Evolutionary conservation across 331 rosid species (phyloP).

Genomic region (Saraca asoca): DNA sequence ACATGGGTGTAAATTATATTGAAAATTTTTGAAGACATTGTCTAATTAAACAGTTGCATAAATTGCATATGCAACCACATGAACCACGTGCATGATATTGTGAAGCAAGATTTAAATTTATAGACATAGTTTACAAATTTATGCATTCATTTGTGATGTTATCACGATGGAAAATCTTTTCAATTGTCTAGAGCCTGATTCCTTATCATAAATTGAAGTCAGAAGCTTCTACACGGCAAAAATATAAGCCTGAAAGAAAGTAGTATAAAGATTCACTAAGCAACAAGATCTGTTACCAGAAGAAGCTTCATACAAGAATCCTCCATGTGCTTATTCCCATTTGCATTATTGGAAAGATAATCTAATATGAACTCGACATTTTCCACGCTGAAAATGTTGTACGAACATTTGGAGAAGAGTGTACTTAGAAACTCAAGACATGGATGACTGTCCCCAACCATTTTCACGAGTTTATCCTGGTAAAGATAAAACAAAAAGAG

Average conservation of each 20-base stretch:
- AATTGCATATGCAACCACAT: neutral
- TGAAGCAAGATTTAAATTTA: too few relatives aligned
- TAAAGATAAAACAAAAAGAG: constrained; percentile 13
- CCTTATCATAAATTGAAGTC: constrained; percentile 12
- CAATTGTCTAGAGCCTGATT: constrained; percentile 16
- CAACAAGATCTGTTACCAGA: constrained; percentile 54
- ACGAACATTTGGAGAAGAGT: constrained; percentile 78
- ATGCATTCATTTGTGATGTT: too few relatives aligned
- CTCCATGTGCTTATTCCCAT: constrained; percentile 50
- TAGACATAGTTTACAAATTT: neutral
- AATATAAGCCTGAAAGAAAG: neutral
- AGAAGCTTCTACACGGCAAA: constrained; percentile 14
- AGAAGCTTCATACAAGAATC: constrained; percentile 71
- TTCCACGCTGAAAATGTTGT: constrained; percentile 74
- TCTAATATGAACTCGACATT: constrained; percentile 60
- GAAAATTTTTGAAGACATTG: too few relatives aligned
- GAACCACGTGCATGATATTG: neutral
- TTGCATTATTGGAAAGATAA: constrained; percentile 45
- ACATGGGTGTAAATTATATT: neutral
- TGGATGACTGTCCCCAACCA: constrained; percentile 59
- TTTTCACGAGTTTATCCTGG: constrained; percentile 69
- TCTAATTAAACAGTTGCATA: neutral
- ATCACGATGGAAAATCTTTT: neutral
- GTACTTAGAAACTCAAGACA: constrained; percentile 61
- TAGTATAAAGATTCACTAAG: constrained; percentile 25